Percentiles rank a stretch among this genome's conserved stretches.
phyloP scores from a whole-genome alignment of 805 yeast species.

The Metschnikowia amazonensis region DNA sequence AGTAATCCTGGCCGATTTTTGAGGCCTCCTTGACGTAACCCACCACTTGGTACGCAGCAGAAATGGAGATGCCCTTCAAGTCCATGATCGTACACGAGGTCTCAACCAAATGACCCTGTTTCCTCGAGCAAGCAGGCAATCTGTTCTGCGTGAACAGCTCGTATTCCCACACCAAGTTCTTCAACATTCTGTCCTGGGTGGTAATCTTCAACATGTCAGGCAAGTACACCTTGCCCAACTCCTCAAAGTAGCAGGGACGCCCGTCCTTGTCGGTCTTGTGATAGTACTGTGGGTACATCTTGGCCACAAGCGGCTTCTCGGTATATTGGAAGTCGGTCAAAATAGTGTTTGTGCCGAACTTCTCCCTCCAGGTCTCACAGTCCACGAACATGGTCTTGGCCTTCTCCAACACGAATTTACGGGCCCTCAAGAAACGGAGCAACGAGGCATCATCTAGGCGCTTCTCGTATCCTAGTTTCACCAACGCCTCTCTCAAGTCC shows the following conservation, averaged over 20 bases:
- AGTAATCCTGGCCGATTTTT: slow-evolving; percentile 90
- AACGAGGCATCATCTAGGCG: slow-evolving; percentile 85
- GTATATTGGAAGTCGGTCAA: slow-evolving; percentile 83
- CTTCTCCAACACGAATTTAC: slow-evolving; percentile 82
- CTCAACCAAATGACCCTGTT: slow-evolving; percentile 73
- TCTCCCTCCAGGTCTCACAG: slow-evolving; percentile 90
- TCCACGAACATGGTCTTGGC: slow-evolving; percentile 78
- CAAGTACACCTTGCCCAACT: slow-evolving; percentile 86
- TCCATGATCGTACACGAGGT: slow-evolving; percentile 96
- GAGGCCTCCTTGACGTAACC: slow-evolving; percentile 92
- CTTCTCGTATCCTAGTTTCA: slow-evolving; percentile 62
- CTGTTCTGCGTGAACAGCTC: slow-evolving; percentile 82
- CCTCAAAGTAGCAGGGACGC: slow-evolving; percentile 93
- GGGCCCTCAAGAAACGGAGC: slow-evolving; percentile 85
- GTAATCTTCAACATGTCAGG: slow-evolving; percentile 91
- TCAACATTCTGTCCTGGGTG: slow-evolving; percentile 91
- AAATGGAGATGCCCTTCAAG: slow-evolving; percentile 86
- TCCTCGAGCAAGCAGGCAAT: slow-evolving; percentile 91
- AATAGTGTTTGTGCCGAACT: slow-evolving; percentile 82
- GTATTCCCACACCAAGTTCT: slow-evolving; percentile 96
- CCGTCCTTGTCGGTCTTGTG: slow-evolving; percentile 97
- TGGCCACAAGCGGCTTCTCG: slow-evolving; percentile 89
- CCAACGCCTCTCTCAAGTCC: slow-evolving; percentile 54
- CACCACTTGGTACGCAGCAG: slow-evolving; percentile 79
- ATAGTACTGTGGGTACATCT: slow-evolving; percentile 92